Percentiles rank a stretch among this genome's conserved stretches.
phyloP scores from a whole-genome alignment of 768 basidiomycete species.

The Suillus weaverae region DNA sequence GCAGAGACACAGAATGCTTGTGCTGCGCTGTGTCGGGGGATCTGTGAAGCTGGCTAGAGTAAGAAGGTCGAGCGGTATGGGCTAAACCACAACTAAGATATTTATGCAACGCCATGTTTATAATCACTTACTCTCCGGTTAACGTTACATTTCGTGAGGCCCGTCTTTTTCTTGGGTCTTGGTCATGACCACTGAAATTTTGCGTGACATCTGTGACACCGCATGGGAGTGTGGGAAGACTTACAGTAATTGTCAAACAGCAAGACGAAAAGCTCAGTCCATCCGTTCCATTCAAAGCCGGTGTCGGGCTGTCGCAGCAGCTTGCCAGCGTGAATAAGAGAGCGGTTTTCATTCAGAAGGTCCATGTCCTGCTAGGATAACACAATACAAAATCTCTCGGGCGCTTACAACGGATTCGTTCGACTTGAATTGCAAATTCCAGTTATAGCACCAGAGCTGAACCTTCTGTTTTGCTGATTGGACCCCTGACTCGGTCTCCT shows the following conservation, averaged over 20 bases:
- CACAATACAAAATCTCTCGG: not conserved
- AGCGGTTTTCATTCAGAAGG: slow-evolving; percentile 77
- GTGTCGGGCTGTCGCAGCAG: slow-evolving; percentile 86
- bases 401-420: slow-evolving; percentile 64
- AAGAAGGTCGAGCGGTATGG: slow-evolving; percentile 89
- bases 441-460: slow-evolving; percentile 83
- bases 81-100: slow-evolving; percentile 45
- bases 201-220: slow-evolving; percentile 13
- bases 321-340: slow-evolving; percentile 81
- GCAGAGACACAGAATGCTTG: slow-evolving; percentile 70
- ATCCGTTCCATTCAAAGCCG: slow-evolving; percentile 84
- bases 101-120: not conserved
- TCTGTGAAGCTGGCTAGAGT: slow-evolving; percentile 84
- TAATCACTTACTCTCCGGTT: slow-evolving; percentile 64
- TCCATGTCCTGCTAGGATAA: slow-evolving; percentile 70
- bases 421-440: slow-evolving; percentile 74
- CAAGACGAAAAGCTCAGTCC: slow-evolving; percentile 87
- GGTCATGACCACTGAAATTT: slow-evolving; percentile 76
- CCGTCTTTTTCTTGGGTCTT: slow-evolving; percentile 82
- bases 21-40: slow-evolving; percentile 69
- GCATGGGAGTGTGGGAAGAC: slow-evolving; percentile 30
- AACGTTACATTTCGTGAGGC: slow-evolving; percentile 71
- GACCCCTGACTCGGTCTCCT: slow-evolving; percentile 88
- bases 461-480: slow-evolving; percentile 85
- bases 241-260: slow-evolving; percentile 94